Evolutionary conservation across 108 stramenopile genomes (phyloP).

Genomic region (Schizochytrium sp.): DNA sequence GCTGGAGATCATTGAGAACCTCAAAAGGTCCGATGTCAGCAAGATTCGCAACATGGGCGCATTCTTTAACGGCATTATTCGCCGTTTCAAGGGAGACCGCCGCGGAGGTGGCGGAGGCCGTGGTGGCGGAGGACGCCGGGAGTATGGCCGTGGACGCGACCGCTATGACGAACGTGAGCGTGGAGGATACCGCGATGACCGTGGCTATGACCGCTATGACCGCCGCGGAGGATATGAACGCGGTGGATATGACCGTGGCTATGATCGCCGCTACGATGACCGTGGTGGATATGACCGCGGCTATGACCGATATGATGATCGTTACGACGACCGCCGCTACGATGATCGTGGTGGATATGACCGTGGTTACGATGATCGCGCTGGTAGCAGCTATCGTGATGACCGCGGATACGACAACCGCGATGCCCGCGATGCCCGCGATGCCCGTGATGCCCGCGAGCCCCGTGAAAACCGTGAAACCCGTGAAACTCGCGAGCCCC

Average conservation of each 20-base stretch:
- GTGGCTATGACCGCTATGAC: neutral
- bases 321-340: constrained; percentile 5
- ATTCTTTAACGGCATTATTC: constrained; percentile 42
- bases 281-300: constrained; percentile 10
- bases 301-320: neutral
- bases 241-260: constrained; percentile 14
- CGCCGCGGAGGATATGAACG: constrained; percentile 1
- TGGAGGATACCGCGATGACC: neutral
- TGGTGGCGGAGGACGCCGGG: neutral
- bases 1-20: constrained; percentile 29
- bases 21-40: constrained; percentile 1
- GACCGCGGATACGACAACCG: too few species aligned
- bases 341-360: constrained; percentile 1
- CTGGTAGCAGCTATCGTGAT: too few species aligned
- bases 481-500: too few species aligned
- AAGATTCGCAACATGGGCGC: constrained; percentile 54
- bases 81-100: constrained; percentile 49
- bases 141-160: neutral
- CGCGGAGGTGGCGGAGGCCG: neutral
- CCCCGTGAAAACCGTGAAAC: too few species aligned
- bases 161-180: constrained; percentile 2
- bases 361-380: neutral
- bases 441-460: too few species aligned
- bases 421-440: too few species aligned
- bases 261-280: constrained; percentile 19